A percentile compares a stretch with the other conserved stretches of the same genome.
These are phyloP conservation scores for Pseudogymnoascus sp. DNA, from an alignment of 2,329 filamentous ascomycete genomes.

Conservation along the genomic window DNA sequence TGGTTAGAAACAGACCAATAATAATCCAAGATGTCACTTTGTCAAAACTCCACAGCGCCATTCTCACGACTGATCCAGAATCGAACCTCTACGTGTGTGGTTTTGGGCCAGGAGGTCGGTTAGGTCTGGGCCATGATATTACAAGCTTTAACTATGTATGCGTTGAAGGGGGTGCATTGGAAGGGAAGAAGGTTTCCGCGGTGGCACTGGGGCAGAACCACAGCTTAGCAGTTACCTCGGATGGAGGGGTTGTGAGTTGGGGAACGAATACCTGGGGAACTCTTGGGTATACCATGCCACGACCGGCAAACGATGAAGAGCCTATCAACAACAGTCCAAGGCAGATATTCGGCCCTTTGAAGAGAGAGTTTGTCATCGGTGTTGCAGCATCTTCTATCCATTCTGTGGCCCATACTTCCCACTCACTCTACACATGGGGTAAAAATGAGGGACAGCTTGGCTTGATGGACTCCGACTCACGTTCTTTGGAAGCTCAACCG, in stretches of 20 bases:
- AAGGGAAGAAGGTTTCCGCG: conserved; percentile 65
- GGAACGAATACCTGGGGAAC: conserved; percentile 81
- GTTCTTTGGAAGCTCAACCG: conserved; percentile 76
- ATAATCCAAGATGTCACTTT: conserved; percentile 74
- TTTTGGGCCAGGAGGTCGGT: conserved; percentile 79
- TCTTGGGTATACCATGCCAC: conserved; percentile 73
- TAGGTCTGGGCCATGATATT: conserved; percentile 83
- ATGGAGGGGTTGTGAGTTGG: conserved; percentile 92
- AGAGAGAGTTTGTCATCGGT: conserved; percentile 74
- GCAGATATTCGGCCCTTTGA: conserved; percentile 85
- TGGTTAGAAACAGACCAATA: conserved; percentile 65
- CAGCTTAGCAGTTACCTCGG: conserved; percentile 73
- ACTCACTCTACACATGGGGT: conserved; percentile 84
- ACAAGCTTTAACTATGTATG: conserved; percentile 82
- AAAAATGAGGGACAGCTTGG: conserved; percentile 93
- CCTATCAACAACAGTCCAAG: conserved; percentile 73
- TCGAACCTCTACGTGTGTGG: conserved; percentile 91
- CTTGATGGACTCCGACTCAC: conserved; percentile 88
- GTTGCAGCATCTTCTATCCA: conserved; percentile 85
- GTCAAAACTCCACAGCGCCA: conserved; percentile 84
- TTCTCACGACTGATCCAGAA: conserved; percentile 78
- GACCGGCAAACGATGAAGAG: conserved; percentile 65
- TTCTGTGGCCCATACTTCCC: conserved; percentile 77
- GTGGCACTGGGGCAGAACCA: conserved; percentile 88
- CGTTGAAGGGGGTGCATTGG: conserved; percentile 65